These are phyloP conservation scores for Aspergillus tanneri DNA, from an alignment of 2,329 filamentous ascomycete genomes.

Conservation along the genomic window DNA sequence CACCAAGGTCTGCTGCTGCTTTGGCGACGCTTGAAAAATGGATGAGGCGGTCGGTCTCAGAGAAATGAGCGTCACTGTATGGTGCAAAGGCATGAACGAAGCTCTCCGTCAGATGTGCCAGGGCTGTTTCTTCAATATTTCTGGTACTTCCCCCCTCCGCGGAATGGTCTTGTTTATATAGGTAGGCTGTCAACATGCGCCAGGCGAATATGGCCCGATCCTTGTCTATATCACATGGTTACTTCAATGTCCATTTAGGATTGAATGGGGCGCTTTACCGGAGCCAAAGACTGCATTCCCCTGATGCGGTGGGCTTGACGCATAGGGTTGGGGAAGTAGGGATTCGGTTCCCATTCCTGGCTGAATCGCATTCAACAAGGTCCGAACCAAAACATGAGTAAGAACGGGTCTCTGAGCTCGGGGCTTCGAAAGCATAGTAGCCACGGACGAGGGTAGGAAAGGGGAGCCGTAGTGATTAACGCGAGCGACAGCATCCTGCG, in stretches of 20 bases:
- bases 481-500: constrained; percentile 1
- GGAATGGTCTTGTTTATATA: constrained; percentile 18
- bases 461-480: constrained; percentile 23
- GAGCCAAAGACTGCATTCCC: neutral
- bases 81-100: constrained; percentile 24
- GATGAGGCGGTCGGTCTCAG: constrained; percentile 13
- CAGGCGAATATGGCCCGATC: constrained; percentile 25
- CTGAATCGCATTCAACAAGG: constrained; percentile 19
- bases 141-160: too few species aligned
- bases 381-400: constrained; percentile 23
- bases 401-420: constrained; percentile 16
- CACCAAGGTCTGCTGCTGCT: constrained; percentile 23
- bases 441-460: constrained; percentile 17
- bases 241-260: neutral
- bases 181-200: constrained; percentile 30
- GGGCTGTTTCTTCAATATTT: too few species aligned
- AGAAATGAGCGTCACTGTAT: constrained; percentile 19
- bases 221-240: constrained; percentile 8
- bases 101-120: constrained; percentile 10
- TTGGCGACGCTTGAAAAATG: constrained; percentile 23
- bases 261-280: neutral
- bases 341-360: constrained; percentile 9
- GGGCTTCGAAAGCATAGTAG: constrained; percentile 16
- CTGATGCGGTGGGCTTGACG: neutral
- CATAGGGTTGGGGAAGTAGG: constrained; percentile 12